Percentiles rank a stretch among this genome's conserved stretches.
Conservation (phyloP, 345 rosid genomes). For the Brassica rapa region DNA sequence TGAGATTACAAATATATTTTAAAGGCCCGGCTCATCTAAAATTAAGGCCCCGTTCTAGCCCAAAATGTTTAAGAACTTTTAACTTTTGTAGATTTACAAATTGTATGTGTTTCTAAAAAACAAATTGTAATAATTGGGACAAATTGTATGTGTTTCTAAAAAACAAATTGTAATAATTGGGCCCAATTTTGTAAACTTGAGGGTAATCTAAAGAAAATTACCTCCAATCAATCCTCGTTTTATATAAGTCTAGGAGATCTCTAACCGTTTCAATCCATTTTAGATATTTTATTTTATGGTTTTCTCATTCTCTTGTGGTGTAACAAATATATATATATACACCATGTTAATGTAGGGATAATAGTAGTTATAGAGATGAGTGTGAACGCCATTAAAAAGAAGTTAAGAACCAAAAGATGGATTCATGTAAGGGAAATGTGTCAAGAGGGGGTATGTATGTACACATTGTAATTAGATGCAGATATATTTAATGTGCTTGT, state of each 20-base stretch:
- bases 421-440: slow-evolving; percentile 39
- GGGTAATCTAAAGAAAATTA: neutral
- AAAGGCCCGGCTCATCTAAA: neutral
- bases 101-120: too few species aligned
- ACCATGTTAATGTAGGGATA: neutral
- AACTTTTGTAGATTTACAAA: too few species aligned
- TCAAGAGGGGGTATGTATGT: neutral
- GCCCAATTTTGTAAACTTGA: neutral
- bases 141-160: too few species aligned
- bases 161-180: neutral
- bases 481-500: neutral
- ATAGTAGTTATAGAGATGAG: neutral
- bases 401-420: slow-evolving; percentile 41
- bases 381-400: slow-evolving; percentile 34
- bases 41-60: neutral
- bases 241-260: too few species aligned
- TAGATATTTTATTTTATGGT: neutral
- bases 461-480: neutral
- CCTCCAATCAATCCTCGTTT: neutral
- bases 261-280: neutral
- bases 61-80: neutral
- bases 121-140: neutral
- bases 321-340: neutral
- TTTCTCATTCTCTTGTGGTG: neutral
- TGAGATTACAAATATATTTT: neutral